Percentiles rank a stretch among this genome's conserved stretches.
phyloP scores from a whole-genome alignment of 2,329 filamentous ascomycete species.

The Colletotrichum shisoi region DNA sequence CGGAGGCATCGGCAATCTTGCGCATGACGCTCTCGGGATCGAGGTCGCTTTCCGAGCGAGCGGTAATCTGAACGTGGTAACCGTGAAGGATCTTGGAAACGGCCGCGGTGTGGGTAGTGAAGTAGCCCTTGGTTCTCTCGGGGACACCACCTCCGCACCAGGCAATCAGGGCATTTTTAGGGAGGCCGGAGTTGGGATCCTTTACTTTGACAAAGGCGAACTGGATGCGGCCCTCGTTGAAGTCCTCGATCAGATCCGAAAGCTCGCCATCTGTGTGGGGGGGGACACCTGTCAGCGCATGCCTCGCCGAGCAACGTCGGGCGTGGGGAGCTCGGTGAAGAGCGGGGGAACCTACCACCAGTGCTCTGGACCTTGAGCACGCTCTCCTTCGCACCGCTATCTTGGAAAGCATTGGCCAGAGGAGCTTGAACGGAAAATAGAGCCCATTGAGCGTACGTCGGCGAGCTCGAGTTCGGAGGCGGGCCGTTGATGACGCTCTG shows the following conservation, averaged over 20 bases:
- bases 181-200: constrained; percentile 86
- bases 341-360: constrained; percentile 67
- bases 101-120: constrained; percentile 89
- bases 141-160: constrained; percentile 98
- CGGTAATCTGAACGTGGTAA: constrained; percentile 97
- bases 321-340: constrained; percentile 26
- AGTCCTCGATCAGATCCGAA: constrained; percentile 88
- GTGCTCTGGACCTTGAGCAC: constrained; percentile 92
- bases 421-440: constrained; percentile 93
- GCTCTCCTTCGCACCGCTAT: constrained; percentile 86
- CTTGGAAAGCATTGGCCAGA: constrained; percentile 91
- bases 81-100: constrained; percentile 93
- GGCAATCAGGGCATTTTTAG: constrained; percentile 91
- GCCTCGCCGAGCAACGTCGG: constrained; percentile 30
- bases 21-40: constrained; percentile 87
- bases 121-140: constrained; percentile 98
- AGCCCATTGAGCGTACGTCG: constrained; percentile 91
- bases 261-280: constrained; percentile 80
- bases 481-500: constrained; percentile 64
- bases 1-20: constrained; percentile 93
- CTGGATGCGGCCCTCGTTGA: constrained; percentile 94
- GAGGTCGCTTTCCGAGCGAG: constrained; percentile 87
- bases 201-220: constrained; percentile 97
- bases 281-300: constrained; percentile 37
- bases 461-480: constrained; percentile 66